Evolutionary conservation across 257 asterid species (phyloP).

Genomic region (Rhazya stricta): DNA sequence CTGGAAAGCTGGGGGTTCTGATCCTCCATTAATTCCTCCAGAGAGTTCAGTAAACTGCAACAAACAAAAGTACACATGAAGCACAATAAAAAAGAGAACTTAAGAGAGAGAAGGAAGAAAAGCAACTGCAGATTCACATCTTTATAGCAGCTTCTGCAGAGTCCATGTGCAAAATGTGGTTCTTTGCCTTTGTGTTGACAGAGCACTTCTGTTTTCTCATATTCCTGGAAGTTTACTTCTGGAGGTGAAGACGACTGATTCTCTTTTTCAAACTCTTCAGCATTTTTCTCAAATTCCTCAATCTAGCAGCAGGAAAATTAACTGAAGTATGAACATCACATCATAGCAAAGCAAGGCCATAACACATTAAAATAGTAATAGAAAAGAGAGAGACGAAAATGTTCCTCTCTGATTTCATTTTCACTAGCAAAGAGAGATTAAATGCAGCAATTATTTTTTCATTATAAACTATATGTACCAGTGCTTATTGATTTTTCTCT

Average conservation of each 20-base stretch:
- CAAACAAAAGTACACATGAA: not conserved
- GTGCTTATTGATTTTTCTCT: not conserved
- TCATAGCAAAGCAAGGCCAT: not conserved
- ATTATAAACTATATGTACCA: no score
- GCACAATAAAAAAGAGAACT: not conserved
- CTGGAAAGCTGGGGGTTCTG: constrained; percentile 92
- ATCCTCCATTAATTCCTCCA: constrained; percentile 79
- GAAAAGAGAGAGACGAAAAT: not conserved
- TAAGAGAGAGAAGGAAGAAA: constrained; percentile 2
- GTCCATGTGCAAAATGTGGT: constrained; percentile 76
- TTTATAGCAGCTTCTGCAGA: constrained; percentile 58
- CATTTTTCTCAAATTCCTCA: constrained; percentile 67
- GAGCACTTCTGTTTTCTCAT: constrained; percentile 41
- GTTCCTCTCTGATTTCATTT: not conserved
- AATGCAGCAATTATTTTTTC: not conserved
- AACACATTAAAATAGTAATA: not conserved
- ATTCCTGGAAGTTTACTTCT: constrained; percentile 23
- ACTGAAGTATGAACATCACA: not conserved
- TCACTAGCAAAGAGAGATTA: not conserved
- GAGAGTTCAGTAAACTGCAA: constrained; percentile 67
- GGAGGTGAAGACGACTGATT: constrained; percentile 22
- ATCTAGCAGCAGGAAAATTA: constrained; percentile 31
- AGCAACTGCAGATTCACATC: constrained; percentile 37
- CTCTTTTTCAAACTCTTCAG: constrained; percentile 47
- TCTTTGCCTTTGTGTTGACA: constrained; percentile 61